Evolutionary conservation across 139 green algal genomes (phyloP).

Genomic region (Tetradesmus obliquus): DNA sequence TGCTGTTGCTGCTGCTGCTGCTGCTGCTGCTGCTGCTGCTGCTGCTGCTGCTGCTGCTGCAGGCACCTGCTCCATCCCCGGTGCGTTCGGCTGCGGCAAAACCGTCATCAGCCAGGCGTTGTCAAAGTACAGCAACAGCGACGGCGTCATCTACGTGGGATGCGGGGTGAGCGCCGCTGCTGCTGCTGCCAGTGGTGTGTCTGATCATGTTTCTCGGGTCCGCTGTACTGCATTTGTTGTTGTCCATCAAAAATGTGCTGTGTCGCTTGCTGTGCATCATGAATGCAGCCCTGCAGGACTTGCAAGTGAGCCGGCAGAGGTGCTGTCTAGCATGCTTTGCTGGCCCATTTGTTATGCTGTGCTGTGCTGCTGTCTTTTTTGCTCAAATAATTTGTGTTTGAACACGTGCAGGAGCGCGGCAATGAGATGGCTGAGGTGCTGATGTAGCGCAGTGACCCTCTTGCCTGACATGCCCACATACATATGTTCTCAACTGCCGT

Average conservation of each 20-base stretch:
- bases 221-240: background rate
- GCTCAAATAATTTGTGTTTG: too few relatives aligned
- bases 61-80: conserved; percentile 98
- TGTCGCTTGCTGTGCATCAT: background rate
- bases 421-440: conserved; percentile 94
- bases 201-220: background rate
- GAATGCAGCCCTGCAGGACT: conserved; percentile 63
- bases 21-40: background rate
- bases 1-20: background rate
- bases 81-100: conserved; percentile 99
- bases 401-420: conserved; percentile 76
- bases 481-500: background rate
- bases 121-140: conserved; percentile 98
- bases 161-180: conserved; percentile 90
- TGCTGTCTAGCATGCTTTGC: conserved; percentile 63
- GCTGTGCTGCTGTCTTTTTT: background rate
- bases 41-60: background rate
- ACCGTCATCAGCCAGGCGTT: conserved; percentile 99
- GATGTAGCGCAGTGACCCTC: conserved; percentile 65
- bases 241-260: background rate
- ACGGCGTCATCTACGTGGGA: conserved; percentile 99
- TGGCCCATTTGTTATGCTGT: background rate
- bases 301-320: conserved; percentile 92
- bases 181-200: background rate
- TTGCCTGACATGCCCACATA: background rate